Percentiles rank a stretch among this genome's conserved stretches.
phyloP scores from a whole-genome alignment of 768 basidiomycete genomes.

The Cyclocybe aegerita region DNA sequence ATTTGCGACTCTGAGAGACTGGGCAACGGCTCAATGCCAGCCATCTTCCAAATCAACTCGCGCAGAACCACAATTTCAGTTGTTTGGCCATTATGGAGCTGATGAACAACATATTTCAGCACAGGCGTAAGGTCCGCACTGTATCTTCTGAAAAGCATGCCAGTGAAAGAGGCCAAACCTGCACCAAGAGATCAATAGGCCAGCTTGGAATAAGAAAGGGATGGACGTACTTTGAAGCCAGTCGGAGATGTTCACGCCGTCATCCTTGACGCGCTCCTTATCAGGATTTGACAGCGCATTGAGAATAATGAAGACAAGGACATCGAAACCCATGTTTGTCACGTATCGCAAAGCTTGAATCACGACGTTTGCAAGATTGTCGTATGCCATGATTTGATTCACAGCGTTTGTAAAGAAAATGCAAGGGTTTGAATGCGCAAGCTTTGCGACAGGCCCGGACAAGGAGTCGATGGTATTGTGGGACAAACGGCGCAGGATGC shows the following conservation, averaged over 20 bases:
- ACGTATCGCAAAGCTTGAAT: conserved; percentile 88
- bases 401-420: conserved; percentile 89
- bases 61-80: conserved; percentile 91
- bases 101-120: conserved; percentile 89
- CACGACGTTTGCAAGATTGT: conserved; percentile 87
- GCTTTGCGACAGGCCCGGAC: conserved; percentile 86
- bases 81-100: conserved; percentile 78
- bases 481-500: conserved; percentile 83
- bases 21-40: conserved; percentile 88
- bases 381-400: conserved; percentile 94
- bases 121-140: conserved; percentile 81
- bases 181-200: conserved; percentile 11
- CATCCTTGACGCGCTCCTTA: conserved; percentile 83
- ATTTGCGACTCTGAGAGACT: conserved; percentile 89
- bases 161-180: conserved; percentile 94
- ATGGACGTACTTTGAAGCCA: conserved; percentile 84
- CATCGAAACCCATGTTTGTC: conserved; percentile 93
- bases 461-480: conserved; percentile 82
- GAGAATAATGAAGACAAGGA: conserved; percentile 83
- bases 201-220: background rate
- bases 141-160: conserved; percentile 88
- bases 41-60: conserved; percentile 94
- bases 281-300: conserved; percentile 84
- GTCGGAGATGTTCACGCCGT: conserved; percentile 86
- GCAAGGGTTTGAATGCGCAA: conserved; percentile 92